Base-by-base conservation (phyloP, 805 yeast genomes). In the Kuraishia capsulata region DNA sequence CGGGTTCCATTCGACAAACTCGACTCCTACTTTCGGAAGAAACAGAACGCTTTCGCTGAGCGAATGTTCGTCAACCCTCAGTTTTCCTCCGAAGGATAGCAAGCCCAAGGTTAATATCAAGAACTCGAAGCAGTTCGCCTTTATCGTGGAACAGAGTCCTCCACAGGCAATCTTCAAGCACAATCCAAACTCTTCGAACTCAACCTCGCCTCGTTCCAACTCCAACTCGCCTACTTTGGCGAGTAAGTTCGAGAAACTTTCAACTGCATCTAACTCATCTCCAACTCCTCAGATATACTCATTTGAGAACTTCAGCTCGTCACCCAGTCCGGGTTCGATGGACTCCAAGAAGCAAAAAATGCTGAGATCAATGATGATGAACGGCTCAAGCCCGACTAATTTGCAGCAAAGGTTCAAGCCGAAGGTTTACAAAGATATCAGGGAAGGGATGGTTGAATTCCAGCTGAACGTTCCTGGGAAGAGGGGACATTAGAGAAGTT, bases 381-480 rank as follows among this genome's bases (percentile, higher is more conserved):
- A n/a, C n/a, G n/a, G n/a, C n/a, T n/a, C n/a, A n/a, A n/a, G n/a
- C n/a, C n/a, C n/a, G n/a, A n/a, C n/a, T n/a, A n/a, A n/a, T n/a
- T 46, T 43, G 33, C 50, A 43, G 17, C n/a, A 9, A 16, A 5
- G 33, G 11, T 24, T 18, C 24, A 11, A 18, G 23, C 62, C 64
- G 0, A 53, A 48, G 21, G 50, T 50, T 10, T 54, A 57, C 36
- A 44, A 44, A 11, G 49, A 43, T 33, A 59, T 59, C 41, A 41
- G 44, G 17, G 54, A 59, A 23, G 64, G 64, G 4, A 33, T 58
- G 28, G 50, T 51, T 47, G 60, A 58, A 41, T 59, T 59, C 35
- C 62, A 58, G 35, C 34, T 59, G 6, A 44, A 52, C 50, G 59
- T 17, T 4, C 46, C 4, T n/a, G n/a, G n/a, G n/a, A n/a, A n/a